Evolutionary conservation across 2,329 filamentous ascomycete genomes (phyloP), one percentile per base, ranked within the genome.

Genomic region (Xylariaceae sp.): DNA sequence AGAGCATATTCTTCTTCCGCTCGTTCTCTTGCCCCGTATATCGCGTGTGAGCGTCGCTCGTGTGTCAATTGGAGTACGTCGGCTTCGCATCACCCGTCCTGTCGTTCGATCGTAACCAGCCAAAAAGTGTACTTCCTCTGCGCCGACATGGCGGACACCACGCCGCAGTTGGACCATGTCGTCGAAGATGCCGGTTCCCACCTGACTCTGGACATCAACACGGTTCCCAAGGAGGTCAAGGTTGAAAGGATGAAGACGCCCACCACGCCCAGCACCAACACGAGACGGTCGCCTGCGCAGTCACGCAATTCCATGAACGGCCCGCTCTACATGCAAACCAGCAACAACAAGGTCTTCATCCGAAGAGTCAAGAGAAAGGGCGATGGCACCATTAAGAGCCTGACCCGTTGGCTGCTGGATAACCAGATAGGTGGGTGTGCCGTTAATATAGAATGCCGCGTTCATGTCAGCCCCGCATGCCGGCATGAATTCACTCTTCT

Each of bases 381-480:
- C 55, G 82, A 88, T 66, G 80, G 84, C 57, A 78, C 84, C 47
- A 76, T 83, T 67, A 85, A 82, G 69, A 80, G 81, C 62, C 74
- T 89, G 51, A 82, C 84, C 62, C 79, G 81, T 70, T 90, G 88
- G 85, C 82, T 92, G 72, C 84, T 90, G 66, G 80, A 89, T 70
- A 90, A 93, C 73, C 89, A 93, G 73, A 87, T 90, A 69, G 88
- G 89, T 92, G 85, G 61, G 56, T 60, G 15, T 51, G 30, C 15
- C 6, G 23, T 18, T 8, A 18, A 39, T 15, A 15, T 13, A 34
- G 8, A 10, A 10, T 7, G 11, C 8, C 37, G 37, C 3, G 7
- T 42, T 42, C 9, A 42, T 10, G 11, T 42, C 37, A 42, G 37
- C 37, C 37, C 37, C 37, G 37, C 37, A 42, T 42, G 9, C 11